Evolutionary conservation across 2,329 filamentous ascomycete species (phyloP).

Genomic region (Tolypocladium tundrense): DNA sequence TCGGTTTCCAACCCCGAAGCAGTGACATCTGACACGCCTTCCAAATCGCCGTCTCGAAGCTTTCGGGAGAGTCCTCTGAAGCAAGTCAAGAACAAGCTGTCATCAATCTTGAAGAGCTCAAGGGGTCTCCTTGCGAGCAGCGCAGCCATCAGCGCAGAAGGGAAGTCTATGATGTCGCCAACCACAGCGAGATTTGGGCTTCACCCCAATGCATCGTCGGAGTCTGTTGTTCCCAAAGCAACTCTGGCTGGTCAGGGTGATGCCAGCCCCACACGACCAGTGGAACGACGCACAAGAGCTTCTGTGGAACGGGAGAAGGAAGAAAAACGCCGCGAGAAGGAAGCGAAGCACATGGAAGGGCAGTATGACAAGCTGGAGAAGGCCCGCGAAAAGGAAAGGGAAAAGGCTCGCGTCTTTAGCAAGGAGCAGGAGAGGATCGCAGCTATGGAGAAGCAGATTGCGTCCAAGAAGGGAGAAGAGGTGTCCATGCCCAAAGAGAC

Average conservation of each 20-base stretch:
- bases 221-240: slow-evolving; percentile 28
- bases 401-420: slow-evolving; percentile 52
- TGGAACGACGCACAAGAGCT: slow-evolving; percentile 41
- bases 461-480: slow-evolving; percentile 43
- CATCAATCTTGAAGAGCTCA: slow-evolving; percentile 80
- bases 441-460: slow-evolving; percentile 41
- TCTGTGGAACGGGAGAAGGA: slow-evolving; percentile 53
- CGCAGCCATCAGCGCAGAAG: slow-evolving; percentile 51
- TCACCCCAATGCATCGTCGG: slow-evolving; percentile 35
- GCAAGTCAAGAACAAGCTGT: slow-evolving; percentile 85
- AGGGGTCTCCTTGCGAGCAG: slow-evolving; percentile 78
- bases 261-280: slow-evolving; percentile 31
- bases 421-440: slow-evolving; percentile 46
- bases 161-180: slow-evolving; percentile 48
- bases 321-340: slow-evolving; percentile 57
- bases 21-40: slow-evolving; percentile 33
- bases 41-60: slow-evolving; percentile 45
- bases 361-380: slow-evolving; percentile 55
- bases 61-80: slow-evolving; percentile 71
- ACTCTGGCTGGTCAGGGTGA: slow-evolving; percentile 8
- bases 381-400: slow-evolving; percentile 57
- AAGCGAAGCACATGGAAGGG: slow-evolving; percentile 50
- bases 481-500: slow-evolving; percentile 27
- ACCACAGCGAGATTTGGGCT: slow-evolving; percentile 35
- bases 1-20: slow-evolving; percentile 47